Base-by-base conservation (phyloP, 257 asterid species). In the Ilex aquifolium region DNA sequence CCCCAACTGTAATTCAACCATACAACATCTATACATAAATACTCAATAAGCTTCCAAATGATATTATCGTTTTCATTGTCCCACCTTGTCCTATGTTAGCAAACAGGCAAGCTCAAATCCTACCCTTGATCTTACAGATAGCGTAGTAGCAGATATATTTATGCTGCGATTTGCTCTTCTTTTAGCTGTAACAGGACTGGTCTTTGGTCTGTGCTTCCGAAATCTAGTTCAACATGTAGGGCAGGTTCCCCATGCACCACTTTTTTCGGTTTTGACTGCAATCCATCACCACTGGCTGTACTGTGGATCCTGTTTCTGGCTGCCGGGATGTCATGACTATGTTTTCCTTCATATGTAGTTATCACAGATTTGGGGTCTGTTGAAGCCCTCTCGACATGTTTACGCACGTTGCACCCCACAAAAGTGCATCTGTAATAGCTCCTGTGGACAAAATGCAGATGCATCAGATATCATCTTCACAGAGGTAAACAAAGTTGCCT, bases 371-470 rank as follows among this genome's bases (percentile, higher is more conserved):
- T 88, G 44, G 95, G 80, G 63, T 91, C 98, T 1, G 86, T 51
- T 17, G 98, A 80, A 51, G 98, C 85, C 74, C 98, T 86, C 77
- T 91, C 98, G 0, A 91, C 95, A 44, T 91, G 98, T 75, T 91
- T 91, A 32, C 98, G 95, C 6, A 91, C 98, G 31, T 78, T 89
- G 82, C 98, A 91, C 64, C 96, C 98, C 1, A 85, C 74, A 63
- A 62, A 79, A 31, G 98, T 88, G 63, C 98, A 91, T 59, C 88
- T 83, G 76, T 90, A 91, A 65, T 91, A 91, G 77, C 98, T 88
- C 89, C 98, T 91, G 82, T 57, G 68, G 57, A 51, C 10, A 61
- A 51, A 21, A 59, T 17, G 17, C 15, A 56, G 15, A 68, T 56
- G 58, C 44, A 52, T 53, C 31, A 52, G 8, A 15, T 50, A 59